These are phyloP conservation scores for Liquidambar formosana DNA, from an alignment of 164 flowering plant species.

Conservation along the genomic window DNA sequence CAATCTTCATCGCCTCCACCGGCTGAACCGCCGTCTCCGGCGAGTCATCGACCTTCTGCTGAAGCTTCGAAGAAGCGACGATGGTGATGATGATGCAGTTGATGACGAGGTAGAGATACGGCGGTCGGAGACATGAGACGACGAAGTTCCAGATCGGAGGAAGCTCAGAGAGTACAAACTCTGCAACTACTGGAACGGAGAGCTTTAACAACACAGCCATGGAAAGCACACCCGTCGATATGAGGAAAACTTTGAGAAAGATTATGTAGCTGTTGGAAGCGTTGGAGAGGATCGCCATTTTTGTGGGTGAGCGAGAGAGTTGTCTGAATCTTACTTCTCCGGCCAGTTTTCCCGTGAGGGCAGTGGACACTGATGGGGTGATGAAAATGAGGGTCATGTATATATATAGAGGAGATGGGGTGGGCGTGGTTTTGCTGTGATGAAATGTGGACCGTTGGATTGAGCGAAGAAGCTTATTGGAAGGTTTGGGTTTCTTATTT, in stretches of 20 bases:
- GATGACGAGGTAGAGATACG: conserved; percentile 76
- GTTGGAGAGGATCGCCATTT: conserved; percentile 17
- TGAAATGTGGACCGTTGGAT: conserved; percentile 21
- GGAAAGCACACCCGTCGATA: conserved; percentile 45
- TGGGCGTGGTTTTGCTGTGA: background rate
- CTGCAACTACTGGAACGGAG: conserved; percentile 34
- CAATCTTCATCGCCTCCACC: background rate
- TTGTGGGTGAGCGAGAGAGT: background rate
- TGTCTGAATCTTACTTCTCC: background rate
- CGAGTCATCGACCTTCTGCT: conserved; percentile 18
- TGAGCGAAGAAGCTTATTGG: background rate
- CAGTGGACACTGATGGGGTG: background rate
- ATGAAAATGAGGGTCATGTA: background rate
- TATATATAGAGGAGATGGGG: background rate
- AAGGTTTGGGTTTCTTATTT: too few species aligned
- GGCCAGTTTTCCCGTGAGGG: background rate
- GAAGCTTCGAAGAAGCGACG: conserved; percentile 75
- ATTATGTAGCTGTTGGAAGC: conserved; percentile 20
- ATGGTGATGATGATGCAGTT: conserved; percentile 81
- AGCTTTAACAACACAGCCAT: conserved; percentile 43
- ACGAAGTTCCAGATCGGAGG: conserved; percentile 47
- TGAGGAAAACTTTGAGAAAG: conserved; percentile 33
- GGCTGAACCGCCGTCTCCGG: conserved; percentile 5
- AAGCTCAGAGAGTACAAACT: conserved; percentile 35
- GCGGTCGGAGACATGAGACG: conserved; percentile 64